Base-by-base conservation (phyloP, 2,329 filamentous ascomycete genomes). In the Bipolaris victoriae region DNA sequence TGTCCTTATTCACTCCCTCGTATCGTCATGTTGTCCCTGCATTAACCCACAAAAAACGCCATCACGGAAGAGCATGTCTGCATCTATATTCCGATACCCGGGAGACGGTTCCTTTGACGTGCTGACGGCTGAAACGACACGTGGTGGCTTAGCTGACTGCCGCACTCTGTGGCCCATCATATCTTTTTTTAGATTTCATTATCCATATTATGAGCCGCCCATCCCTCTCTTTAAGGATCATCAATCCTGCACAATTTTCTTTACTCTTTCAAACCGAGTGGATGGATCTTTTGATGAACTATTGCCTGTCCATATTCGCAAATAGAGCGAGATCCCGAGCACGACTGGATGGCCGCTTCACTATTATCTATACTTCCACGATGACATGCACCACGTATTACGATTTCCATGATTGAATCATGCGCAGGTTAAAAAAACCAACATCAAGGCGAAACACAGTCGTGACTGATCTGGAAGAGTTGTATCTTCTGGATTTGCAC, bases 131-230 rank as follows among this genome's bases (percentile, higher is more conserved):
- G 55, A 54, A 48, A 48, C 50, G 51, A 35, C 50, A 57, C 50
- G 50, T 57, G 55, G 39, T 49, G 55, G 55, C 55, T 53, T 7
- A 57, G 49, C 49, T 10, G 16, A n/a, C 10, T 44, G 22, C 26
- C n/a, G 15, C 11, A 6, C 29, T 26, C 41, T 33, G 26, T 10
- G 18, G 46, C 43, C 33, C 36, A 36, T 16, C 22, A 22, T 39
- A 10, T 0, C 15, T 35, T 11, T 37, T 50, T 49, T 40, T 45
- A 33, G 37, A 44, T 31, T 31, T n/a, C 16, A 29, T 29, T 10
- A 44, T 57, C 44, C 29, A 44, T 39, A n/a, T 53, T 44, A 41
- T 45, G 37, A 20, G 13, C 15, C 35, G 43, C 31, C 6, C n/a
- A 20, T 22, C 20, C 29, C 31, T 39, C 31, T 29, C 13, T 20